Evolutionary conservation across 306 rosid species (phyloP).

Genomic region (Ziziphus jujuba): DNA sequence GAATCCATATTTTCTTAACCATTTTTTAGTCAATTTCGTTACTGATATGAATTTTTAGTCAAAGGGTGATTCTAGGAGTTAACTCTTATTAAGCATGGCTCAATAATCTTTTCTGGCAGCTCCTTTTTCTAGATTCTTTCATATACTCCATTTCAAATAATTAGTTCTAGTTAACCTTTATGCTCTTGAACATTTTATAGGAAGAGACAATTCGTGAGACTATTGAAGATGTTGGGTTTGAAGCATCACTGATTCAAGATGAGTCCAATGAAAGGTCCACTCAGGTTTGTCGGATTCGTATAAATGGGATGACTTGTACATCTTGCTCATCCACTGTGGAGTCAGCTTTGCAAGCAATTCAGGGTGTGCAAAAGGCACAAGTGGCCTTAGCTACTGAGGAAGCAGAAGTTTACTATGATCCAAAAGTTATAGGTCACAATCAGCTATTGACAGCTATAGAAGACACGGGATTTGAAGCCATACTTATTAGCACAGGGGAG

Average conservation of each 20-base stretch:
- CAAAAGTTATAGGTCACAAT: constrained; percentile 37
- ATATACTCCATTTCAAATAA: background rate
- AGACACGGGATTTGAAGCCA: constrained; percentile 51
- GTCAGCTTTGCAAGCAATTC: constrained; percentile 38
- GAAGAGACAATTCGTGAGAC: constrained; percentile 67
- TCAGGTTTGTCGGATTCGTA: constrained; percentile 49
- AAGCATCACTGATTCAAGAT: constrained; percentile 46
- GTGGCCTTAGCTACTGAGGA: constrained; percentile 76
- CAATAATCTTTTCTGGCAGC: too few relatives aligned
- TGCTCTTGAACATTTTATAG: constrained; percentile 14
- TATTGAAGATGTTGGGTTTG: constrained; percentile 66
- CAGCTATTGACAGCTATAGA: constrained; percentile 38
- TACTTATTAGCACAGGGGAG: constrained; percentile 49
- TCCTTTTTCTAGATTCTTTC: too few relatives aligned
- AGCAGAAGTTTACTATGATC: constrained; percentile 62
- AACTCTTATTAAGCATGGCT: too few relatives aligned
- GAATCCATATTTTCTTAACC: too few relatives aligned
- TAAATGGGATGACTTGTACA: constrained; percentile 70
- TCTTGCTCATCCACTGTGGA: constrained; percentile 61
- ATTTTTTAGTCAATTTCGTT: too few relatives aligned
- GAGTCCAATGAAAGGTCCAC: constrained; percentile 27
- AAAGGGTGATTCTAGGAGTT: too few relatives aligned
- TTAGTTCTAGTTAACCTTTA: background rate
- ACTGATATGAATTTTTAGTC: too few relatives aligned
- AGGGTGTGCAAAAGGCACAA: constrained; percentile 47